A percentile compares a stretch with the other conserved stretches of the same genome.
Evolutionary conservation across 768 basidiomycete genomes (phyloP).

Genomic region (Phaeolepiota aurea): DNA sequence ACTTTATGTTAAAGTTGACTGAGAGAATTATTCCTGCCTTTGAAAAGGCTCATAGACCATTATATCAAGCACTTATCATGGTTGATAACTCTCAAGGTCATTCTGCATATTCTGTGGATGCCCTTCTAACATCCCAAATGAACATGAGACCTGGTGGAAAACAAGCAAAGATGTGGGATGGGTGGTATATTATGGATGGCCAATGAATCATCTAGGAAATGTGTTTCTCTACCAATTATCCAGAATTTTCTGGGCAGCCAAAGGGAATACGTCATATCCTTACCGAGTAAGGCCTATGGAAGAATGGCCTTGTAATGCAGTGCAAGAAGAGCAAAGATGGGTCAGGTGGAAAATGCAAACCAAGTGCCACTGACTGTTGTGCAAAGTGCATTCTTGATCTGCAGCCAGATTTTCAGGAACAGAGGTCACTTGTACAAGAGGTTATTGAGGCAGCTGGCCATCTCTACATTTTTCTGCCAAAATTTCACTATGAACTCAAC

Average conservation of each 20-base stretch:
- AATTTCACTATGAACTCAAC: conserved; percentile 35
- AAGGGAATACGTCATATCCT: conserved; percentile 9
- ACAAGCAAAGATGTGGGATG: conserved; percentile 5
- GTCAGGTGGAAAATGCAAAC: conserved; percentile 1
- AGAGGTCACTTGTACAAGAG: conserved; percentile 18
- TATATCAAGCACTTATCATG: conserved; percentile 16
- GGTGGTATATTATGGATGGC: conserved; percentile 15
- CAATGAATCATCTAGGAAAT: conserved; percentile 15
- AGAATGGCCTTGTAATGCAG: not conserved
- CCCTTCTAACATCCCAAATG: conserved; percentile 16
- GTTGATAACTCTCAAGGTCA: conserved; percentile 23
- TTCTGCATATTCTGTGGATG: conserved; percentile 18
- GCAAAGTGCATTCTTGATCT: conserved; percentile 2
- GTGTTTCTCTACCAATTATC: conserved; percentile 20
- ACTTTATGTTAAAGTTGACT: not conserved
- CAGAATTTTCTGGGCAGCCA: conserved; percentile 10
- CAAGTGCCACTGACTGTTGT: conserved; percentile 4
- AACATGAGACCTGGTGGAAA: conserved; percentile 15
- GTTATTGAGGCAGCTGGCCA: conserved; percentile 20
- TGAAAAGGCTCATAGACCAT: conserved; percentile 6
- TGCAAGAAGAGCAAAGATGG: conserved; percentile 7
- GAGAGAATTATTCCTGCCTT: conserved; percentile 3
- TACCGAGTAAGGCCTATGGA: conserved; percentile 3
- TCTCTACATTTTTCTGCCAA: conserved; percentile 26
- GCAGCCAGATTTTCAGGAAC: conserved; percentile 20